phyloP scores from a whole-genome alignment of 1,284 basidiomycete genomes.

The Trichosporon asahii region DNA sequence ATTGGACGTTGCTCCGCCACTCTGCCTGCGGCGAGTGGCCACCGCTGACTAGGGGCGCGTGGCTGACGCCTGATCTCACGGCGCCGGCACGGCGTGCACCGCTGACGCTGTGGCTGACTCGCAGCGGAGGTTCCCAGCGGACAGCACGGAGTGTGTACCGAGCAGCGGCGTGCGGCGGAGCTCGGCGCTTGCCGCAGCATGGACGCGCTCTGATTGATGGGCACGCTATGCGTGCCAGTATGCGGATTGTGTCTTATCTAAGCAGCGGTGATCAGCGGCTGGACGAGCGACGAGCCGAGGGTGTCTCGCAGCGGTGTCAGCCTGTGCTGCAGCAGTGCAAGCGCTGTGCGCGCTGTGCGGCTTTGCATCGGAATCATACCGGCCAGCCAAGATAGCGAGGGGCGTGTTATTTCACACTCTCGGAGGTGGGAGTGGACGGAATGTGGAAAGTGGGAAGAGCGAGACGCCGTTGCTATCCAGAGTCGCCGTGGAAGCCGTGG shows the following conservation, averaged over 20 bases:
- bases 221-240: too few species aligned
- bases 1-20: background rate
- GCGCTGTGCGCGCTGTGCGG: too few species aligned
- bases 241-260: background rate
- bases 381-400: background rate
- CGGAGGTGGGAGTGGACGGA: background rate
- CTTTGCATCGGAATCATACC: background rate
- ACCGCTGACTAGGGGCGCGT: background rate
- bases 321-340: background rate
- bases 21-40: too few species aligned
- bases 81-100: background rate
- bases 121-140: background rate
- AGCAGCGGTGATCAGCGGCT: background rate
- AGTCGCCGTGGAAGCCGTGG: background rate
- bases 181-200: background rate
- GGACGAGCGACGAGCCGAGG: background rate
- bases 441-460: background rate
- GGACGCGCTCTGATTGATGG: background rate
- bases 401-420: background rate
- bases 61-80: background rate
- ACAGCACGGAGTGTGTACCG: background rate
- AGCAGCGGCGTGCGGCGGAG: too few species aligned
- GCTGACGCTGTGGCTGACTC: background rate
- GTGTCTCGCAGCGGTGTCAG: background rate
- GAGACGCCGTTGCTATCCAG: background rate